phyloP scores from a whole-genome alignment of 306 rosid species.

The Cucumis melo region DNA sequence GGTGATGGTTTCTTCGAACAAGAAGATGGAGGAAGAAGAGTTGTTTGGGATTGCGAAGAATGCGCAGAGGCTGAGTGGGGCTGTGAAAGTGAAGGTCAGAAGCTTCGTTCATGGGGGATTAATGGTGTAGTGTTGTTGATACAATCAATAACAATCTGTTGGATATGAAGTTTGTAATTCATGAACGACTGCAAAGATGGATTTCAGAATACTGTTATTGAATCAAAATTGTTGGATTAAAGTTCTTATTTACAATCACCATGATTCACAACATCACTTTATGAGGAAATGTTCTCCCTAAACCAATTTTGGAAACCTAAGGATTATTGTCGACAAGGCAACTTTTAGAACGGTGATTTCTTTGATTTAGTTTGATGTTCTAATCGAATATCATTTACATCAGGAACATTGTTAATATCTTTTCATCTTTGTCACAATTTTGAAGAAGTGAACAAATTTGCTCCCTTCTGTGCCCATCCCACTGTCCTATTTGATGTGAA shows the following conservation, averaged over 20 bases:
- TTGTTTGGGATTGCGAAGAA: conserved; percentile 35
- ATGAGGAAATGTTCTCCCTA: neutral
- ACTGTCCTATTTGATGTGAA: no score
- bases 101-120: conserved; percentile 21
- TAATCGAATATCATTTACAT: no score
- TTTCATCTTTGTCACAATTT: no score
- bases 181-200: neutral
- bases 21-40: conserved; percentile 26
- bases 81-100: conserved; percentile 38
- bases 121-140: neutral
- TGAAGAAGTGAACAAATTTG: no score
- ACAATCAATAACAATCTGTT: no score
- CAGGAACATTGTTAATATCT: no score
- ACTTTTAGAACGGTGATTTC: no score
- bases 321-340: no score
- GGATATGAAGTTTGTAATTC: neutral
- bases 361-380: no score
- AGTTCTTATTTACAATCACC: neutral
- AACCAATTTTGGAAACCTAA: neutral
- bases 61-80: conserved; percentile 35
- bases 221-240: neutral
- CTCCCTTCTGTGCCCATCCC: no score
- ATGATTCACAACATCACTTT: neutral
- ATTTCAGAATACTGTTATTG: neutral
- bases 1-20: conserved; percentile 38